Evolutionary conservation across 1,139 yeast genomes (phyloP).

Genomic region (Zygosaccharomyces sapae): DNA sequence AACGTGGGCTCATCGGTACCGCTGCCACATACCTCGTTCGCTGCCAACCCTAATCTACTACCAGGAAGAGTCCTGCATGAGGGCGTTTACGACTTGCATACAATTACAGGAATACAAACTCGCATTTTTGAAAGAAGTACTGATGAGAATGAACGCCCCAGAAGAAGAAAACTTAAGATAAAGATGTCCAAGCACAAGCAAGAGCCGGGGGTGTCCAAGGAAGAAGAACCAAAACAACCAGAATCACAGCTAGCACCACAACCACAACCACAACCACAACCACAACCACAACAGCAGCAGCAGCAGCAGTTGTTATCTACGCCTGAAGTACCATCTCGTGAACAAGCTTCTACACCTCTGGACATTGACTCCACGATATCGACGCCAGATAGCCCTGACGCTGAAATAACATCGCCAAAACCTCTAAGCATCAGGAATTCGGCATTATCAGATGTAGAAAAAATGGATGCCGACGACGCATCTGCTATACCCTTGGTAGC

Average conservation of each 20-base stretch:
- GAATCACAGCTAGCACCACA: not conserved
- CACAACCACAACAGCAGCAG: too few relatives aligned
- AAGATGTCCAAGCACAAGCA: slow-evolving; percentile 12
- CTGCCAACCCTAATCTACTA: slow-evolving; percentile 22
- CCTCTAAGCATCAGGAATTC: slow-evolving; percentile 5
- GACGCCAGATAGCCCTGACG: slow-evolving; percentile 6
- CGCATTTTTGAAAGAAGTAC: slow-evolving; percentile 32
- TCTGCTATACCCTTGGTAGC: slow-evolving; percentile 2
- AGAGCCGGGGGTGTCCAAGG: not conserved
- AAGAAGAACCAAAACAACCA: not conserved
- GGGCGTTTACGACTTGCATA: slow-evolving; percentile 26
- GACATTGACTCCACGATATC: slow-evolving; percentile 1
- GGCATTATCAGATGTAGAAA: slow-evolving; percentile 1
- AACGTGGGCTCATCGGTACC: slow-evolving; percentile 12
- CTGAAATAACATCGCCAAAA: slow-evolving; percentile 9
- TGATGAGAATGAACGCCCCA: slow-evolving; percentile 27
- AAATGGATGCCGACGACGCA: not conserved
- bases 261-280: too few relatives aligned
- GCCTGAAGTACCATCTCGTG: not conserved
- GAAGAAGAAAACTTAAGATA: slow-evolving; percentile 31
- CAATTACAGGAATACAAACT: slow-evolving; percentile 31
- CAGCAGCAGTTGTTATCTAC: too few relatives aligned
- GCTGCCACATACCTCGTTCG: slow-evolving; percentile 8
- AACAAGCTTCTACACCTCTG: not conserved
- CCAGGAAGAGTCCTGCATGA: slow-evolving; percentile 27